Evolutionary conservation across 257 asterid species (phyloP), one percentile per base, ranked within the genome.

Genomic region (Echites panduratus): DNA sequence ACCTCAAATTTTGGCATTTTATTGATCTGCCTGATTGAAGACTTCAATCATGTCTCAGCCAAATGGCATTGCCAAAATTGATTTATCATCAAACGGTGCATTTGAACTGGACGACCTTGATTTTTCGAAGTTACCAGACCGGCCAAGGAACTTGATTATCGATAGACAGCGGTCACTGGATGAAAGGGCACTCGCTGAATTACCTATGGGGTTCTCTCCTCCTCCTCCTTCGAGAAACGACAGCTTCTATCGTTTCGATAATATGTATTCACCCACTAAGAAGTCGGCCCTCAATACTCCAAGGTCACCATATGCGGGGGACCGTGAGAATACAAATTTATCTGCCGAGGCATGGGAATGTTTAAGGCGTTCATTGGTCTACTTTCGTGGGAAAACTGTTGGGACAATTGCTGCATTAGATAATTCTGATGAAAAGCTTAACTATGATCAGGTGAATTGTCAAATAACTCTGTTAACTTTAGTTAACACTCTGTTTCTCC

Each of bases 351-450:
- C 97, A 43, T 91, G 97, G 97, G 96, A 87, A 9, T 72, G 73
- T 75, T 66, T 87, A 75, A 84, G 87, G 77, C 90, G 89, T 9
- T 80, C 97, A 2, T 73, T 91, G 81, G 97, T 91, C 64, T 74
- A 76, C 81, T 91, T 91, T 59, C 94, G 96, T 0, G 97, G 97
- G 22, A 83, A 81, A 45, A 91, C 97, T 44, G 97, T 89, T 70
- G 97, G 97, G 75, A 91, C 97, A 7, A 89, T 91, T 59, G 97
- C 97, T 26, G 97, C 96, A 7, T 73, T 79, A 47, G 97, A 91
- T 72, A 89, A 70, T 81, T 89, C 92, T 11, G 97, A 91, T 48
- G 97, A 91, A 73, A 91, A 85, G 64, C 95, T 91, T 54, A 91
- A 91, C 85, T 91, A 91, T 45, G 97, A 91, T 83, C 96, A 89